Evolutionary conservation across 2,329 filamentous ascomycete species (phyloP), one percentile per base, ranked within the genome.

Genomic region (Helminthosporium solani): DNA sequence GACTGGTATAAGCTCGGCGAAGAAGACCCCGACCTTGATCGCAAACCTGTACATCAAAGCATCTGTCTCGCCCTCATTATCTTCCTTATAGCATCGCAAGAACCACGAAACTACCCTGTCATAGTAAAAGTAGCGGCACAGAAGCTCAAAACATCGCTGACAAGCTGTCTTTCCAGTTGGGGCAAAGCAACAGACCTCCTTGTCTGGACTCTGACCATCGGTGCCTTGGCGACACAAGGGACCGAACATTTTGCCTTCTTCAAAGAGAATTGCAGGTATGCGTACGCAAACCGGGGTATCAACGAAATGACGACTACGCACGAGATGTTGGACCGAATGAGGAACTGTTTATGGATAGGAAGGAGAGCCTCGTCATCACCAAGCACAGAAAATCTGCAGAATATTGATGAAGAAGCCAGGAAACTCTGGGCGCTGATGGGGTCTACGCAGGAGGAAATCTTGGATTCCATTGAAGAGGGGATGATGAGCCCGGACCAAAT

Each of bases 161-260:
- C 53, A 28, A 48, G 42, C 44, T 47, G 54, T 7, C 35, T 56
- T 2, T 43, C 50, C n/a, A 33, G 42, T 4, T 68, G 64, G 64
- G 39, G 38, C 16, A 51, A 50, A 4, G 46, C 54, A 1, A 53
- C 56, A 1, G 58, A 63, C 38, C 37, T 64, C 0, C 43, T 66
- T 12, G 52, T 66, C 19, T 68, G 65, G 65, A 57, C 52, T 19
- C 33, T 65, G 1, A 64, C 63, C 0, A 60, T 68, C 50, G 64
- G 63, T 9, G 56, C 56, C 3, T 33, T 66, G 8, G 64, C 56
- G 7, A 56, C 61, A 0, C 52, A 56, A 39, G 25, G 42, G 52
- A 47, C 20, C 21, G 14, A 16, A 7, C n/a, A 41, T n/a, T 46
- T 56, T 20, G 44, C 21, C 0, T 60, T 61, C 39, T 65, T 64